These are phyloP conservation scores for Hericium erinaceus DNA, from an alignment of 768 basidiomycete genomes.

Conservation along the genomic window DNA sequence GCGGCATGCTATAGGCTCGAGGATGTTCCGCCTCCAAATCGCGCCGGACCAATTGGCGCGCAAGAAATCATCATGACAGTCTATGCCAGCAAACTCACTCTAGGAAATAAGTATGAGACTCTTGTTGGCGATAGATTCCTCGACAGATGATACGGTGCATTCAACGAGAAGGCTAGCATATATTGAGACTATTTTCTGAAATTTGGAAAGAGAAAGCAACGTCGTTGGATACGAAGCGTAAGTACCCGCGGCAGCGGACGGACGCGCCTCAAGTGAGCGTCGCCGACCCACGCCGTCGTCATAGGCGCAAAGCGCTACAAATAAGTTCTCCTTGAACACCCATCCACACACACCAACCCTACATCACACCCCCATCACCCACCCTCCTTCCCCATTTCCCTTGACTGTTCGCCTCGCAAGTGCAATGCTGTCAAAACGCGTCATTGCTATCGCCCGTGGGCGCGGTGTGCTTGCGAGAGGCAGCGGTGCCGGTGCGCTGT, in stretches of 20 bases:
- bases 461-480: slow-evolving; percentile 9
- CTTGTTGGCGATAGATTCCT: no score
- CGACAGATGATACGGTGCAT: no score
- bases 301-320: background rate
- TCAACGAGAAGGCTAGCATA: no score
- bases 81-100: no score
- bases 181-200: no score
- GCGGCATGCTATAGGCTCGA: no score
- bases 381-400: background rate
- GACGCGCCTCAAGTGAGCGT: background rate
- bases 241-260: background rate
- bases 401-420: background rate
- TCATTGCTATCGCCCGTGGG: slow-evolving; percentile 12
- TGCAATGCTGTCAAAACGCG: slow-evolving; percentile 14
- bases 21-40: no score
- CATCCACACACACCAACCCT: background rate
- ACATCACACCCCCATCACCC: background rate
- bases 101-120: no score
- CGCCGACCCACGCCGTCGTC: background rate
- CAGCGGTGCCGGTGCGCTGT: slow-evolving; percentile 6
- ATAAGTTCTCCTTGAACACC: background rate
- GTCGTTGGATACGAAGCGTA: background rate
- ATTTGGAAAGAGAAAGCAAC: no score
- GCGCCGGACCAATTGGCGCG: no score
- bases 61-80: no score